Base-by-base conservation (phyloP, 2,329 filamentous ascomycete genomes). In the Exophiala lecanii-corni region DNA sequence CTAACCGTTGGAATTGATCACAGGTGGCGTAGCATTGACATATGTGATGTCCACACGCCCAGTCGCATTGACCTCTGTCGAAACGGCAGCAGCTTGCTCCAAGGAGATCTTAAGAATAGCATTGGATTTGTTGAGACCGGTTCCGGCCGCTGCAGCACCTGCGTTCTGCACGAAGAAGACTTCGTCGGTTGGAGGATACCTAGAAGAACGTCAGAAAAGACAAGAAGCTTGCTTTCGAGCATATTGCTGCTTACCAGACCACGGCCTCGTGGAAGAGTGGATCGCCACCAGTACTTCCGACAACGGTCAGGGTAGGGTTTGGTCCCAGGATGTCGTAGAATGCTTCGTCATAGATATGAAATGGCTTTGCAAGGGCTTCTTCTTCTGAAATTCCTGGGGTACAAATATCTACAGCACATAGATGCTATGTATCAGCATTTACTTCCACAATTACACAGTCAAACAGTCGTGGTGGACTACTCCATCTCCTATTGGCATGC, bases 181-280 rank as follows among this genome's bases (percentile, higher is more conserved):
- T 46, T 76, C 73, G 15, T 76, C 68, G 0, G 70, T 75, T 0
- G 65, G 65, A 2, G 62, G 61, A 31, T 62, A 62, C 64, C 63
- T 67, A 36, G 7, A 36, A 20, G 19, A 3, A 34, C 19, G n/a
- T 19, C 4, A 34, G 15, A 20, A 2, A 19, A 16, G 12, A 33
- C 21, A n/a, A 20, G 9, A n/a, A 15, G 16, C 16, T 13, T 17
- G 26, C 7, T 4, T 39, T 32, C 12, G 10, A 6, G 26, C 23
- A 13, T 10, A 15, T 4, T 13, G 45, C 39, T 13, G 56, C 61
- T 17, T 66, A 70, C 72, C 73, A 79, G 0, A 75, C 66, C 7
- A 75, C 71, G 5, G 75, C 75, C 51, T 79, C 76, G 41, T 79
- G 76, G 33, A 75, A 79, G 4, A 75, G 53, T 0, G 72, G 72